Percentiles rank a stretch among this genome's conserved stretches.
phyloP scores from a whole-genome alignment of 345 rosid species.

The Dovyalis caffra region DNA sequence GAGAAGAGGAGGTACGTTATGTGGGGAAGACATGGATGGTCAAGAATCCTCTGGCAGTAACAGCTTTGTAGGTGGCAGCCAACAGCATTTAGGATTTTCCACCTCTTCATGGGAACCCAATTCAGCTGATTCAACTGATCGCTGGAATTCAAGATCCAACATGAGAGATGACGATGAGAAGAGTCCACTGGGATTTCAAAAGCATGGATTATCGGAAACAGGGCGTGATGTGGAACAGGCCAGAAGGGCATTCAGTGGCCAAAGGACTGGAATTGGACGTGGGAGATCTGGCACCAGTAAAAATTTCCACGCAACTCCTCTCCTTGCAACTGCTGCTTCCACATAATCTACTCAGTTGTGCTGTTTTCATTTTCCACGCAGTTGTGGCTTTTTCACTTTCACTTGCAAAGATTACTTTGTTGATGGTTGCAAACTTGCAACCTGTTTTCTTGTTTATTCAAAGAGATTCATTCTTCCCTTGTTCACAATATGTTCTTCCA shows the following conservation, averaged over 20 bases:
- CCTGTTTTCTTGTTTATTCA: conserved; percentile 17
- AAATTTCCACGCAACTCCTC: conserved; percentile 19
- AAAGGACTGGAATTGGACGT: conserved; percentile 42
- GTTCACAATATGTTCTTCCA: background rate
- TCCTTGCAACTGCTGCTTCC: conserved; percentile 31
- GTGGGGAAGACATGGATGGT: conserved; percentile 57
- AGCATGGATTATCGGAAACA: conserved; percentile 26
- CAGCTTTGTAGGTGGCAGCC: conserved; percentile 50
- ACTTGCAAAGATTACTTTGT: conserved; percentile 10
- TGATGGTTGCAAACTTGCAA: conserved; percentile 42
- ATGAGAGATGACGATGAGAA: conserved; percentile 39
- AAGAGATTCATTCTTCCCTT: conserved; percentile 3
- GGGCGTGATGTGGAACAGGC: conserved; percentile 36
- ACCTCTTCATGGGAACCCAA: conserved; percentile 69
- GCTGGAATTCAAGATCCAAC: conserved; percentile 57
- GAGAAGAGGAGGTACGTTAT: conserved; percentile 50
- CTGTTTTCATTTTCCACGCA: conserved; percentile 3
- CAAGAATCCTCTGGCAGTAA: conserved; percentile 96
- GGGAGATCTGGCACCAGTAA: conserved; percentile 29
- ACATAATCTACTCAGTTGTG: background rate
- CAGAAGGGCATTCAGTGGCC: conserved; percentile 37
- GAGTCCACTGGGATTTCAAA: conserved; percentile 40
- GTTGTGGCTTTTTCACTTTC: background rate
- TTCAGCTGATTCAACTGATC: conserved; percentile 73
- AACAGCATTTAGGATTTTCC: conserved; percentile 51